Evolutionary conservation across 2,329 filamentous ascomycete species (phyloP).

Genomic region (Botryotinia convoluta): DNA sequence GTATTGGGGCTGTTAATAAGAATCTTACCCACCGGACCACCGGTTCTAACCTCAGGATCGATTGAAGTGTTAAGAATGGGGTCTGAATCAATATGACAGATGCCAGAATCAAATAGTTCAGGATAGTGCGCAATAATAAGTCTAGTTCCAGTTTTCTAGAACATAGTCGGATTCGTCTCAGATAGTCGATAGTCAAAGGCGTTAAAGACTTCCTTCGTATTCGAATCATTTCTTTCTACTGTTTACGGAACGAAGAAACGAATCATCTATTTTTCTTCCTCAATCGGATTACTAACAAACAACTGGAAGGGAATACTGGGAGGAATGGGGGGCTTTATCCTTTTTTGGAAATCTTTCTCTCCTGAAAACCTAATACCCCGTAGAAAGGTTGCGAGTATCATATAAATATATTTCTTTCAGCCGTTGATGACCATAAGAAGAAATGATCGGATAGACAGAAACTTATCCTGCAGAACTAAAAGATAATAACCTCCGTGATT

Average conservation of each 20-base stretch:
- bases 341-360: too few relatives aligned
- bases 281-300: neutral
- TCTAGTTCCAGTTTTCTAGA: slow-evolving; percentile 1
- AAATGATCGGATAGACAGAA: neutral
- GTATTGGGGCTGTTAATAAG: neutral
- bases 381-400: slow-evolving; percentile 1
- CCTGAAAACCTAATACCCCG: neutral
- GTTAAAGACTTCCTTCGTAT: neutral
- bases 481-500: neutral
- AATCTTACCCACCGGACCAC: slow-evolving; percentile 8
- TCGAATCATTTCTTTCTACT: neutral
- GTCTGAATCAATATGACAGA: slow-evolving; percentile 8
- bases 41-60: slow-evolving; percentile 2
- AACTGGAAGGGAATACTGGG: neutral
- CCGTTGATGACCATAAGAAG: neutral
- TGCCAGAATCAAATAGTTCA: neutral
- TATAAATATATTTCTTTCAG: neutral
- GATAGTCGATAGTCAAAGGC: neutral
- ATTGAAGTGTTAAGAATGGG: slow-evolving; percentile 3
- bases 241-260: neutral
- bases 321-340: neutral
- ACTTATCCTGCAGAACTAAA: neutral
- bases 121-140: neutral
- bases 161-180: neutral
- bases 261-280: neutral